These are phyloP conservation scores for Lolium perenne DNA, from an alignment of 176 grass and related monocot species.

Conservation along the genomic window DNA sequence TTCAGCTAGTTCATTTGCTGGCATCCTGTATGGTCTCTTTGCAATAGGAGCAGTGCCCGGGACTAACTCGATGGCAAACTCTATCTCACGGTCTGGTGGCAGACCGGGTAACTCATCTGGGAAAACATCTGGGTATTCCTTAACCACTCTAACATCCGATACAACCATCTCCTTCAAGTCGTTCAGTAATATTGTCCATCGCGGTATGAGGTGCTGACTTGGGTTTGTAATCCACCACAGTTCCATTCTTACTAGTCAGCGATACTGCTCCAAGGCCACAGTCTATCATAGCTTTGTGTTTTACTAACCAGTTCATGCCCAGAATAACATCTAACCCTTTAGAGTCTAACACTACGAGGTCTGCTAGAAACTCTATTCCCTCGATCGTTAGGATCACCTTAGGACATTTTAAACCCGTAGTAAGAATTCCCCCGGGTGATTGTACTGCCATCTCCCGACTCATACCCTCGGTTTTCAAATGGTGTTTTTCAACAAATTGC, in stretches of 20 bases:
- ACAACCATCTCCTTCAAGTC: not conserved
- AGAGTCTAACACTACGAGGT: too few relatives aligned
- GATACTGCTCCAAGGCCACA: too few relatives aligned
- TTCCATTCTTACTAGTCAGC: not conserved
- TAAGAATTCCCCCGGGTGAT: too few relatives aligned
- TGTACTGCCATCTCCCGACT: too few relatives aligned
- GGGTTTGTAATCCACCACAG: not conserved
- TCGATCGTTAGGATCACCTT: too few relatives aligned
- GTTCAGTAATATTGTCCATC: not conserved
- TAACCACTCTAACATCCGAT: not conserved
- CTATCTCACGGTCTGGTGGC: not conserved
- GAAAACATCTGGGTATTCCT: not conserved
- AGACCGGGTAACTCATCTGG: not conserved
- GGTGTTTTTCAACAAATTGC: too few relatives aligned
- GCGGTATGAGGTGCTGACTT: not conserved
- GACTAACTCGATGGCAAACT: not conserved
- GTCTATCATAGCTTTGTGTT: too few relatives aligned
- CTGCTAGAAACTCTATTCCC: too few relatives aligned
- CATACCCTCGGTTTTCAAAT: too few relatives aligned
- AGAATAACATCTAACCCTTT: too few relatives aligned
- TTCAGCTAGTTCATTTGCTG: not conserved
- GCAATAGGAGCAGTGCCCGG: not conserved
- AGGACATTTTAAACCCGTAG: too few relatives aligned
- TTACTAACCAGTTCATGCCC: too few relatives aligned
- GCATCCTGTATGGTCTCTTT: not conserved